Evolutionary conservation across 345 rosid species (phyloP).

Genomic region (Arabidopsis suecica): DNA sequence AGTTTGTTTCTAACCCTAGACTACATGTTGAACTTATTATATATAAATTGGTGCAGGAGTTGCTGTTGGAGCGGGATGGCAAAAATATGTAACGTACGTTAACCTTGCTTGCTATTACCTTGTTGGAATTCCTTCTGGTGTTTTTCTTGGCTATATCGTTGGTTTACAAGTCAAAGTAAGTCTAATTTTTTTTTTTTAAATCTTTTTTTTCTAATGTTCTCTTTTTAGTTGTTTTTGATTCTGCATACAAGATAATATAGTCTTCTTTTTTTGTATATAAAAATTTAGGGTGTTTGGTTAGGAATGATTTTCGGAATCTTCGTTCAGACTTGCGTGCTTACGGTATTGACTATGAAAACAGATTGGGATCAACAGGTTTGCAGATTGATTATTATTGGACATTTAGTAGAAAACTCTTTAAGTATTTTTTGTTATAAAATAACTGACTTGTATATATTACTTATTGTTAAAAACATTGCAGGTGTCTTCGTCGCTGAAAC

Average conservation of each 20-base stretch:
- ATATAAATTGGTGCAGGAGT: constrained; percentile 53
- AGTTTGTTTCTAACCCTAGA: not conserved
- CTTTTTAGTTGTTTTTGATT: not conserved
- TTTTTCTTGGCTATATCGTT: constrained; percentile 61
- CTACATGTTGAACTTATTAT: not conserved
- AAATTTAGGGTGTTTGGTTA: constrained; percentile 70
- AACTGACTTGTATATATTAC: not conserved
- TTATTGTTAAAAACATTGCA: constrained; percentile 13
- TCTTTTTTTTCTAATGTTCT: not conserved
- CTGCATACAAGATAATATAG: not conserved
- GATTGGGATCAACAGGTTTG: constrained; percentile 47
- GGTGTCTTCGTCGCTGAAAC: constrained; percentile 11
- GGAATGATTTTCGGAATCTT: constrained; percentile 77
- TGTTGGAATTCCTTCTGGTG: constrained; percentile 72
- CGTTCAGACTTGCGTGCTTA: constrained; percentile 46
- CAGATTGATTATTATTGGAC: not conserved
- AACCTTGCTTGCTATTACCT: constrained; percentile 72
- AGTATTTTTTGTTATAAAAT: not conserved
- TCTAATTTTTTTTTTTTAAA: not conserved
- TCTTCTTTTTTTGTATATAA: not conserved
- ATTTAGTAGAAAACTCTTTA: not conserved
- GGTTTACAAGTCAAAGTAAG: constrained; percentile 68
- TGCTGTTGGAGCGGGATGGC: constrained; percentile 83
- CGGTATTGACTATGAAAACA: constrained; percentile 43
- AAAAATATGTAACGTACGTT: constrained; percentile 66